Percentiles rank a stretch among this genome's conserved stretches.
These are phyloP conservation scores for Alisma plantagoaquatica DNA, from an alignment of 106 monocot species.

Conservation along the genomic window DNA sequence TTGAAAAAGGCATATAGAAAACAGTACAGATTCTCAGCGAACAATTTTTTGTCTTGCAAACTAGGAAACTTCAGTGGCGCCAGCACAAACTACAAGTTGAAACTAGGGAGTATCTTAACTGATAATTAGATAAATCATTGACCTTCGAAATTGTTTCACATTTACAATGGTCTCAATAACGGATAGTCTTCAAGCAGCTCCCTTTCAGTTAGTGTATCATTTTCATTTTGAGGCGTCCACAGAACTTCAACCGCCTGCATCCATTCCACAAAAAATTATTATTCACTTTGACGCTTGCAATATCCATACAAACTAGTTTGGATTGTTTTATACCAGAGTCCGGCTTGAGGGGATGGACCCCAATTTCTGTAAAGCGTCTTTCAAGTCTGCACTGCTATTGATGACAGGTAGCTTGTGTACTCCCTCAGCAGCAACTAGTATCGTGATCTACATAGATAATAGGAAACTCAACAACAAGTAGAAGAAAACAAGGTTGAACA, in stretches of 20 bases:
- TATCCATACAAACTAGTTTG: not conserved
- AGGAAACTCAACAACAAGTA: too few relatives aligned
- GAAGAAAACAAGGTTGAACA: too few relatives aligned
- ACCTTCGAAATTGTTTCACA: too few relatives aligned
- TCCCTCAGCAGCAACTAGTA: conserved; percentile 90
- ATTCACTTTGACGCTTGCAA: not conserved
- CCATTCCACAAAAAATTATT: not conserved
- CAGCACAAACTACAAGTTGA: too few relatives aligned
- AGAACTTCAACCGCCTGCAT: conserved; percentile 87
- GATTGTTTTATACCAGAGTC: conserved; percentile 40
- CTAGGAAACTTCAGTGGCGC: too few relatives aligned
- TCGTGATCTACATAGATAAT: conserved; percentile 54
- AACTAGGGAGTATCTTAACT: too few relatives aligned
- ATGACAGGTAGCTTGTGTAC: conserved; percentile 75
- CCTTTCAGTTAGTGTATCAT: conserved; percentile 72
- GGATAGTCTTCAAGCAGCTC: conserved; percentile 92
- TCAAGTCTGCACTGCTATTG: conserved; percentile 67
- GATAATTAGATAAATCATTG: too few relatives aligned
- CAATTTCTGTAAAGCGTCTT: conserved; percentile 74
- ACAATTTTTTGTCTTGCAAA: too few relatives aligned
- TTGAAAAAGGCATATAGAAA: too few relatives aligned
- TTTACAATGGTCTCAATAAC: conserved; percentile 62
- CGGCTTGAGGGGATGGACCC: conserved; percentile 77
- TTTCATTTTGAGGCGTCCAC: conserved; percentile 95
- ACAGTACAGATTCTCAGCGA: too few relatives aligned